Evolutionary conservation across 2,329 filamentous ascomycete species (phyloP).

Genomic region (Talaromyces sp.): DNA sequence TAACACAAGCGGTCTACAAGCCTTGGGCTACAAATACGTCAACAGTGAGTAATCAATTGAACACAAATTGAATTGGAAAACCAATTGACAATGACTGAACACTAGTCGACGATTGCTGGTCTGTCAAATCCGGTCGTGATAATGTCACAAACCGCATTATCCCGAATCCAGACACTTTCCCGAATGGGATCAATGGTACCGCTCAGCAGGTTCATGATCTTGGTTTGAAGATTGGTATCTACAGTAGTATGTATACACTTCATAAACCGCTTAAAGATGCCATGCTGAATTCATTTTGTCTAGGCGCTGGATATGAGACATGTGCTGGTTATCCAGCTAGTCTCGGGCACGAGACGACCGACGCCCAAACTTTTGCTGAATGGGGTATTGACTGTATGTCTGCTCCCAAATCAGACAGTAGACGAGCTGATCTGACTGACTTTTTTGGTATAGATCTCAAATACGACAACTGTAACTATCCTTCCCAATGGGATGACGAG

Average conservation of each 20-base stretch:
- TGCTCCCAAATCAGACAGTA: neutral
- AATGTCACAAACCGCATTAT: constrained; percentile 44
- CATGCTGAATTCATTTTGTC: neutral
- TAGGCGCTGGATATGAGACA: constrained; percentile 40
- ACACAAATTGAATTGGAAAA: neutral
- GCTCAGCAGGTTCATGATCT: constrained; percentile 55
- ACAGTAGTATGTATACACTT: constrained; percentile 34
- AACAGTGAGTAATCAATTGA: constrained; percentile 25
- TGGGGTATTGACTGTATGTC: constrained; percentile 56
- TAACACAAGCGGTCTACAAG: constrained; percentile 46
- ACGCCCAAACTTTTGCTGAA: constrained; percentile 56
- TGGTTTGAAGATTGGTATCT: constrained; percentile 63
- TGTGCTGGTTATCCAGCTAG: constrained; percentile 59
- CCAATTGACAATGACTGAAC: neutral
- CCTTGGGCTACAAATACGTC: constrained; percentile 52
- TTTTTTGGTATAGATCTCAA: constrained; percentile 46
- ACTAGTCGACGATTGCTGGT: constrained; percentile 61
- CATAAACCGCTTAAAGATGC: neutral
- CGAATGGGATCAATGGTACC: constrained; percentile 55
- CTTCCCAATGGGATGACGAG: constrained; percentile 37
- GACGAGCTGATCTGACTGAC: neutral
- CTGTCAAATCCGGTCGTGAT: constrained; percentile 44
- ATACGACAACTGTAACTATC: constrained; percentile 56
- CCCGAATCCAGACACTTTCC: constrained; percentile 53
- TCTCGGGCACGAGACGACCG: constrained; percentile 55